Base-by-base conservation (phyloP, 2,329 filamentous ascomycete genomes). In the Mariannaea sp. region DNA sequence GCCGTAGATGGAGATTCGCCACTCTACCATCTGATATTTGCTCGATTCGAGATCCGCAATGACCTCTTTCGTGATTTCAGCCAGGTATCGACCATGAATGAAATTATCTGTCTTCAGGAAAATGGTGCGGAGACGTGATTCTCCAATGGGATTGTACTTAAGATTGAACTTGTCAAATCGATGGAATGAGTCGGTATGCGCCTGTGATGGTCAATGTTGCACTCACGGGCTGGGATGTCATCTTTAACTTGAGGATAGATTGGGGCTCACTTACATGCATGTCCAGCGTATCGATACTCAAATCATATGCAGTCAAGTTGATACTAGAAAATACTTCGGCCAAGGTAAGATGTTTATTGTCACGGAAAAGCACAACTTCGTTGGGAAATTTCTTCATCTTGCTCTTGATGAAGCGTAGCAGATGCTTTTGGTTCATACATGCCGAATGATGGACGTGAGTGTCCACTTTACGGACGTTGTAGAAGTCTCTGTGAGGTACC, bases 21-120 rank as follows among this genome's bases (percentile, higher is more conserved):
- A 99, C 75, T 99, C 94, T 1, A 94, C 94, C 89, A 99, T 97
- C 71, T 99, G 94, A 68, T 99, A 99, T 72, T 99, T 99, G 82
- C 92, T 97, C 42, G 93, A 96, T 72, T 99, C 94, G 26, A 99
- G 78, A 80, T 99, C 94, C 3, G 92, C 86, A 49, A 99, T 97
- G 58, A 99, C 94, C 73, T 99, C 94, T 67, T 96, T 96, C 3
- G 93, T 97, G 58, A 99, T 97, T 71, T 99, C 94, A 1, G 94
- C 94, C 36, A 99, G 78, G 70, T 99, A 99, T 43, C 93, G 88
- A 29, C 94, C 94, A 61, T 96, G 86, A 69, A 99, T 96, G 71
- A 92, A 93, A 70, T 99, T 99, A 74, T 99, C 94, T 8, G 94
- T 99, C 77, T 99, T 99, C 49, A 99, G 78, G 71, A 99, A 99